phyloP scores from a whole-genome alignment of 176 grass and related monocot species.

The Avena sativa region DNA sequence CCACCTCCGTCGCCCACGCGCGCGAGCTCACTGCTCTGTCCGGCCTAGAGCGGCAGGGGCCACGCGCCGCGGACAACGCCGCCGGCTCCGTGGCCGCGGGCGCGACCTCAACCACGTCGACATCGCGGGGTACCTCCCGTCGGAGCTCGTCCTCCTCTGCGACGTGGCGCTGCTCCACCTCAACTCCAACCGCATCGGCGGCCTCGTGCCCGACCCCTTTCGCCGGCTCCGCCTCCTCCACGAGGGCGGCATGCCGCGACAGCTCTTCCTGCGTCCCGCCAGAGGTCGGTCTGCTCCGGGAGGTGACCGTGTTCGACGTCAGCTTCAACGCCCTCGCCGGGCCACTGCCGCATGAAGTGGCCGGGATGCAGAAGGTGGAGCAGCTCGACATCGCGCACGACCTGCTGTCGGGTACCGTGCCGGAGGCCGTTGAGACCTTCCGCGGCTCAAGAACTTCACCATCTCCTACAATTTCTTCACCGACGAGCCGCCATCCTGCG shows the following conservation, averaged over 20 bases:
- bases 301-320: conserved; percentile 74
- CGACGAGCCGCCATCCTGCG: conserved; percentile 60
- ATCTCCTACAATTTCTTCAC: conserved; percentile 57
- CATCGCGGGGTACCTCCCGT: conserved; percentile 90
- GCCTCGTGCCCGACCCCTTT: conserved; percentile 61
- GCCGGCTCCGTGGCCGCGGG: too few species aligned
- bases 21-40: too few species aligned
- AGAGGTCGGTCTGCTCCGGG: conserved; percentile 59
- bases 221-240: conserved; percentile 62
- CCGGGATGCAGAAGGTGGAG: conserved; percentile 60
- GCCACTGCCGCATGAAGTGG: conserved; percentile 54
- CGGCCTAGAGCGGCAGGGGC: too few species aligned
- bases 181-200: conserved; percentile 97
- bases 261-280: conserved; percentile 71
- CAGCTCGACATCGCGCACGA: conserved; percentile 76
- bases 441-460: conserved; percentile 52
- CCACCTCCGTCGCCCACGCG: too few species aligned
- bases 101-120: conserved; percentile 93
- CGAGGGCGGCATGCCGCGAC: conserved; percentile 62
- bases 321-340: conserved; percentile 63
- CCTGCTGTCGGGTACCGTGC: conserved; percentile 42
- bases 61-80: too few species aligned
- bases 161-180: conserved; percentile 87
- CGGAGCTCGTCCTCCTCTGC: conserved; percentile 75
- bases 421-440: conserved; percentile 50